Base-by-base conservation (phyloP, 176 grass and related monocot species). In the Chrysopogon serrulatus region DNA sequence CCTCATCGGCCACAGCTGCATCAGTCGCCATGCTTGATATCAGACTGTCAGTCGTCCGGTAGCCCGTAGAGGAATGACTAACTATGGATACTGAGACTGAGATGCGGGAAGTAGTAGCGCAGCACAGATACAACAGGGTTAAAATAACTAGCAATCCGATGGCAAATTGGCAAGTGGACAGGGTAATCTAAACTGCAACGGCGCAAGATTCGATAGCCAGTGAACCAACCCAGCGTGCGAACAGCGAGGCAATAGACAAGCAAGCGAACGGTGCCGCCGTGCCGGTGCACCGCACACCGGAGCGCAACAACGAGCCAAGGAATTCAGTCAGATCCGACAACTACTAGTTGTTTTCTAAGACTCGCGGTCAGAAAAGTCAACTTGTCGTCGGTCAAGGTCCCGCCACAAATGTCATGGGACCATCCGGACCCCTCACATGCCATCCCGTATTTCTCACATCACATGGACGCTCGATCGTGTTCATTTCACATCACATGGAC, bases 1-100 rank as follows among this genome's bases (percentile, higher is more conserved):
- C 81, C 44, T 90, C 92, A 14, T 91, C 82, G 39, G 67, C 88
- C 83, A 37, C 4, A 21, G 63, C 53, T 34, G 78, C 53, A n/a
- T n/a, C n/a, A 8, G 27, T 27, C 11, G 65, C 82, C 87, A 89
- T 89, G 37, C 21, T 71, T 11, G 51, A 41, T 35, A 10, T 10
- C 40, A 41, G 40, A 41, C 11, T 11, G 76, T 21, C 24, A 79
- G 4, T 26, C 37, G 35, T 57, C 40, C 28, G 11, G 36, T 31
- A 17, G 35, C 42, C 21, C 21, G 27, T 30, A 27, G 35, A 14
- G 24, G 43, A n/a, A n/a, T n/a, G n/a, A 64, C 19, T 34, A 16
- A 63, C 59, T 48, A 32, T 9, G 42, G 62, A 39, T 32, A 34
- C n/a, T 18, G 41, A 44, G 40, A 40, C 10, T 33, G 42, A 11